Evolutionary conservation across 345 rosid species (phyloP).

Genomic region (Citrus trifoliata): DNA sequence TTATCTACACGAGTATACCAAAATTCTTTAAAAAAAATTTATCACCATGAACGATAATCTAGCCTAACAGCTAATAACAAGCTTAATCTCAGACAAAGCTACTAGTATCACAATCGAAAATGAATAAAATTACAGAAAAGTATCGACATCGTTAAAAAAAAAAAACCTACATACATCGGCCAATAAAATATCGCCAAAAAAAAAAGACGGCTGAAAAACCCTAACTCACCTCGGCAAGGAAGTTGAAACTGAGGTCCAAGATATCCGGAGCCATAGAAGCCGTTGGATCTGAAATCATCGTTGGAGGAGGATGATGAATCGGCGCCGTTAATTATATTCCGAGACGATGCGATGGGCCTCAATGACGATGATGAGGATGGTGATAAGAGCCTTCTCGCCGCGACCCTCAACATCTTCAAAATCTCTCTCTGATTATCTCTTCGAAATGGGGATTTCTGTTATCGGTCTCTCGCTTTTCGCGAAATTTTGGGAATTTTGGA

Average conservation of each 20-base stretch:
- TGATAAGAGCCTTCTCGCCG: constrained; percentile 45
- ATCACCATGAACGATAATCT: background rate
- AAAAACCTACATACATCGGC: too few relatives aligned
- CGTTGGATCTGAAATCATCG: constrained; percentile 28
- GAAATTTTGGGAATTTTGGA: background rate
- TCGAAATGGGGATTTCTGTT: background rate
- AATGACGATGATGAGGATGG: constrained; percentile 31
- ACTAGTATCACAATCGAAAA: background rate
- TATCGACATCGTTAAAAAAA: background rate
- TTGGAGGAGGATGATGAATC: constrained; percentile 22
- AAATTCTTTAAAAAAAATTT: background rate
- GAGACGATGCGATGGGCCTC: constrained; percentile 28
- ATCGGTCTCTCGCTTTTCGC: background rate
- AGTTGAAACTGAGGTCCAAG: constrained; percentile 27
- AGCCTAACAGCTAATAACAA: background rate
- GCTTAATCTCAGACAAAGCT: background rate
- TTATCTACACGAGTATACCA: background rate
- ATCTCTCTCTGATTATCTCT: background rate
- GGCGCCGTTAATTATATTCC: constrained; percentile 22
- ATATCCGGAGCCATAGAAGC: constrained; percentile 8
- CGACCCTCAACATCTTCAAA: constrained; percentile 44
- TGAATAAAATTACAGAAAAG: background rate
- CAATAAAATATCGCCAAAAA: background rate
- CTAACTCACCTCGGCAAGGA: constrained; percentile 47
- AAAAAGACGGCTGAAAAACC: constrained; percentile 5